Conservation (phyloP, 2,329 filamentous ascomycete species). For the Arthrinium phaeospermum region DNA sequence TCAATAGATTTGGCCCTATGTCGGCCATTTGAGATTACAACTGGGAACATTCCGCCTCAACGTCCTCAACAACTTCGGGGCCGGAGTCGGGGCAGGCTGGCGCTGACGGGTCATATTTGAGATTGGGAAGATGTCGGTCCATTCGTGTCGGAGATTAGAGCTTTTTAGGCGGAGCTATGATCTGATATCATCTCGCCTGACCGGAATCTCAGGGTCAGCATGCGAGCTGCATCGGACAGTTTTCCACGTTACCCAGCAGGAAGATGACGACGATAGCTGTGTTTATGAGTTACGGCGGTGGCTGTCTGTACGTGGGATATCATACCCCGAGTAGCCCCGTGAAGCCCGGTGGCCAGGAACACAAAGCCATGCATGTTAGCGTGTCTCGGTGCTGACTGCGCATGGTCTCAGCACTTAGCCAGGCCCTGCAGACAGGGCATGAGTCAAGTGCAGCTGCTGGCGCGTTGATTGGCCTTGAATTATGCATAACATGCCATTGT, state of each 20-base stretch:
- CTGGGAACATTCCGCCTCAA: neutral
- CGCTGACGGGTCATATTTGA: neutral
- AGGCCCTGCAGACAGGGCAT: neutral
- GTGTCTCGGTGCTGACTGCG: conserved; percentile 2
- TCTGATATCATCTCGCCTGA: conserved; percentile 8
- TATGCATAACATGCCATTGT: conserved; percentile 9
- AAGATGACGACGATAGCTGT: neutral
- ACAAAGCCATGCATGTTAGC: neutral
- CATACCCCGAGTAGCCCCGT: neutral
- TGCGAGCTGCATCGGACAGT: neutral
- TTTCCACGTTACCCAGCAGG: neutral
- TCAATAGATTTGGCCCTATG: neutral
- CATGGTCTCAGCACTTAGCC: neutral
- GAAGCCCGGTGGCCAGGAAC: neutral
- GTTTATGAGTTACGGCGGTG: neutral
- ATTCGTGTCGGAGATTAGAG: neutral
- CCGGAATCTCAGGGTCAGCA: neutral
- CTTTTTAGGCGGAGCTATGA: neutral
- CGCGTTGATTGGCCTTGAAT: neutral
- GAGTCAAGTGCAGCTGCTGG: neutral
- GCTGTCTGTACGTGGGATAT: neutral
- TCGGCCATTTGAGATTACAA: neutral
- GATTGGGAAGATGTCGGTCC: neutral
- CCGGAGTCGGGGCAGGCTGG: neutral
- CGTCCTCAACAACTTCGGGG: neutral